Evolutionary conservation across 257 asterid species (phyloP).

Genomic region (Solanum chiquidenum): DNA sequence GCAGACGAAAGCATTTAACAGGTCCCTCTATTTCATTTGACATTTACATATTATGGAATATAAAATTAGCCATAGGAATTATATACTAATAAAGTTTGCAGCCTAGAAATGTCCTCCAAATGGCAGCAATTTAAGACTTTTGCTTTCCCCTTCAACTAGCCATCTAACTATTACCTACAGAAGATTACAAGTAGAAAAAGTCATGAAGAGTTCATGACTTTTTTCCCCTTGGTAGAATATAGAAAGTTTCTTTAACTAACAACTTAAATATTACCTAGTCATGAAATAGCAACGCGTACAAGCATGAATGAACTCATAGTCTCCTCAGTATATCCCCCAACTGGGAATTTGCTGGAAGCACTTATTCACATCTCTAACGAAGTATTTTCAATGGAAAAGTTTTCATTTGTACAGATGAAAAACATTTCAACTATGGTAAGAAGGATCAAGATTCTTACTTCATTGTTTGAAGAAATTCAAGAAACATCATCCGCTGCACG

Average conservation of each 20-base stretch:
- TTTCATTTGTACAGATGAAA: constrained; percentile 35
- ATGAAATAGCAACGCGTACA: constrained; percentile 8
- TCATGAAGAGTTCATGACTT: constrained; percentile 6
- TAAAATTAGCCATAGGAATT: background rate
- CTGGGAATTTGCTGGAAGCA: constrained; percentile 45
- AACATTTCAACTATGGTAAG: constrained; percentile 49
- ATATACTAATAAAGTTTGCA: constrained; percentile 18
- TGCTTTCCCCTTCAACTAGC: constrained; percentile 19
- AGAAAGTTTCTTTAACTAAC: constrained; percentile 13
- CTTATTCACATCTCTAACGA: constrained; percentile 42
- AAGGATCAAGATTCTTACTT: constrained; percentile 47
- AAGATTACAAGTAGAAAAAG: constrained; percentile 34
- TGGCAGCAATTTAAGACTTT: constrained; percentile 51
- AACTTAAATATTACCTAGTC: constrained; percentile 6
- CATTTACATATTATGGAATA: background rate
- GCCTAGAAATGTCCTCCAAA: constrained; percentile 51
- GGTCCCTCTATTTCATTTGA: background rate
- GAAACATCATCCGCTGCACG: constrained; percentile 23
- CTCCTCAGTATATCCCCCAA: constrained; percentile 53
- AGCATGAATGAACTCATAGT: constrained; percentile 38
- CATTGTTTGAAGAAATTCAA: constrained; percentile 68
- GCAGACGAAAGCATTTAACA: background rate
- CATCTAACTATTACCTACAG: constrained; percentile 15
- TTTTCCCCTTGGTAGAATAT: background rate
- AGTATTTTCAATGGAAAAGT: constrained; percentile 24